Evolutionary conservation across 176 grass and related monocot species (phyloP).

Genomic region (Avena insularis): DNA sequence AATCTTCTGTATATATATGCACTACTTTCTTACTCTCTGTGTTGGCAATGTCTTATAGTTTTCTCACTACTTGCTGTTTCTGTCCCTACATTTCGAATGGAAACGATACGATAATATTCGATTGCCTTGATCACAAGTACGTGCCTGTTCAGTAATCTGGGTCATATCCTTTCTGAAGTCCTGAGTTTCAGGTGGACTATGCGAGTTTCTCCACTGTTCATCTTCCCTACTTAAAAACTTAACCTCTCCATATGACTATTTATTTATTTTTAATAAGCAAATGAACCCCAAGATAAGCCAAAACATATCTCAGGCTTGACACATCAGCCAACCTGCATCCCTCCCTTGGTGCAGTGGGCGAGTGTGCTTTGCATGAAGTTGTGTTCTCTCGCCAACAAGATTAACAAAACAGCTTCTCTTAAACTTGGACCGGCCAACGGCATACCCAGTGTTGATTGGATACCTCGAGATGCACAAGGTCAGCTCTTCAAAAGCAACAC

Average conservation of each 20-base stretch:
- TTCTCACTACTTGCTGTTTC: not conserved
- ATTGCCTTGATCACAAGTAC: not conserved
- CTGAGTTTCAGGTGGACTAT: not conserved
- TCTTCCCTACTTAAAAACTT: too few relatives aligned
- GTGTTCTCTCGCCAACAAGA: not conserved
- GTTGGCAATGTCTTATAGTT: not conserved
- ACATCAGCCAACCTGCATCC: too few relatives aligned
- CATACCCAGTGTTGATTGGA: not conserved
- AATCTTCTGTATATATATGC: constrained; percentile 29
- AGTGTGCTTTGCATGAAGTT: not conserved
- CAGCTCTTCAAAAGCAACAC: not conserved
- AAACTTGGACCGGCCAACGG: not conserved
- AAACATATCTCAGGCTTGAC: too few relatives aligned
- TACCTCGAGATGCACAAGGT: not conserved
- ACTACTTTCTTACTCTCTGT: not conserved
- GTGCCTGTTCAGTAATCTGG: not conserved
- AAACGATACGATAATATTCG: not conserved
- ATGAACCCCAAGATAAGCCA: too few relatives aligned
- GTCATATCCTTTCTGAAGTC: not conserved
- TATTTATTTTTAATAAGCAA: too few relatives aligned
- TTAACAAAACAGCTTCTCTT: not conserved
- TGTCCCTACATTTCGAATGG: too few relatives aligned
- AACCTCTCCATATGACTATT: too few relatives aligned
- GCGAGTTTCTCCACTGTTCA: too few relatives aligned
- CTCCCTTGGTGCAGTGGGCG: too few relatives aligned